Base-by-base conservation (phyloP, 2,329 filamentous ascomycete genomes). In the Paraphoma sp. region DNA sequence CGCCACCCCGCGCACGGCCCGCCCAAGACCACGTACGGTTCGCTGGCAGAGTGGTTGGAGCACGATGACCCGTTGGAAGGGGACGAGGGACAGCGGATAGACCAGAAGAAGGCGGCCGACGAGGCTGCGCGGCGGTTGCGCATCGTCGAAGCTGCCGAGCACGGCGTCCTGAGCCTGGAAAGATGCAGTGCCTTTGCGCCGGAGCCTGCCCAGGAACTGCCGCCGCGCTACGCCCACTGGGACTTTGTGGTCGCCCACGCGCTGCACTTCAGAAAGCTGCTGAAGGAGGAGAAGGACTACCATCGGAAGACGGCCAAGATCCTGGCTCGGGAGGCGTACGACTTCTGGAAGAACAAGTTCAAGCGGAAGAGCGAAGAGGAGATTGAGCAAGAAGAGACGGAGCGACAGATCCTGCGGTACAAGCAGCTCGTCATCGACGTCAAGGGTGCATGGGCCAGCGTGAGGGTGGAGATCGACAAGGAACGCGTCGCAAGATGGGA, bases 171-270 rank as follows among this genome's bases (percentile, higher is more conserved):
- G 29, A 92, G 89, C 48, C 80, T 83, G 51, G 86, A 87, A 57
- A 83, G 84, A 57, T 94, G 91, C 71, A 89, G 88, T 2, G 79
- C 89, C 23, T 95, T 91, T 65, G 83, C 88, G 16, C 90, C 91
- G 0, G 91, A 95, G 60, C 82, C 87, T 11, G 83, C 84, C 57
- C 88, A 91, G 54, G 90, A 96, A 67, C 91, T 91, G 0, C 85
- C 87, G 0, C 84, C 85, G 50, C 92, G 95, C 69, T 98, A 92
- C 82, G 88, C 90, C n/a, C 93, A 96, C 65, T 85, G 87, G 70
- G 93, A 98, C 70, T 91, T 98, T 72, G 83, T 98, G 51, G 82
- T 90, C 45, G 88, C 89, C 45, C 93, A 96, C 59, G 89, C 90
- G 56, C 72, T 89, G 11, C 89, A 93, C 65, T 94, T 98, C 66